phyloP scores from a whole-genome alignment of 1,284 basidiomycete species.

The Neotropicomus parvogracilis region DNA sequence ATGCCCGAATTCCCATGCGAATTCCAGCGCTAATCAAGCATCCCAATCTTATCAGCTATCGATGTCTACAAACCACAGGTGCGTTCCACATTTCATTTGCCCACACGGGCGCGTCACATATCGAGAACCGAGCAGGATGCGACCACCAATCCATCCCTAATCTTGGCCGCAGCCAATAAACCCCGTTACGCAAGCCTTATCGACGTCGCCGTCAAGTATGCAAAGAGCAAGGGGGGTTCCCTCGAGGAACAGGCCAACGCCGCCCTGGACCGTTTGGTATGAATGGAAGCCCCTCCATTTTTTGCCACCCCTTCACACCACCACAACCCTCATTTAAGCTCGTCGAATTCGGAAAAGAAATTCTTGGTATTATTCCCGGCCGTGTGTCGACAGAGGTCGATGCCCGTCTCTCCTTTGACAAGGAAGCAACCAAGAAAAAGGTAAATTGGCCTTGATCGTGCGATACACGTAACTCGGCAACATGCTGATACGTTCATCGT shows the following conservation, averaged over 20 bases:
- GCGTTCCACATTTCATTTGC: slow-evolving; percentile 17
- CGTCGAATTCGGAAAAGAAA: slow-evolving; percentile 96
- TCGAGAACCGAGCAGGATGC: slow-evolving; percentile 57
- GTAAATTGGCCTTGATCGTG: slow-evolving; percentile 31
- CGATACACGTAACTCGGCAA: slow-evolving; percentile 16
- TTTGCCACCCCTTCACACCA: slow-evolving; percentile 11
- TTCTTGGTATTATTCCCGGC: slow-evolving; percentile 93
- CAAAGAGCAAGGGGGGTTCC: slow-evolving; percentile 76
- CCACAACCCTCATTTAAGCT: slow-evolving; percentile 49
- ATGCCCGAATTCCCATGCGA: not conserved
- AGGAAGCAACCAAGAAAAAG: slow-evolving; percentile 87
- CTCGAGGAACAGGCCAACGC: slow-evolving; percentile 69
- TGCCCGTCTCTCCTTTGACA: slow-evolving; percentile 95
- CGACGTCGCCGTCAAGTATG: slow-evolving; percentile 78
- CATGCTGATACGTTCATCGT: slow-evolving; percentile 15
- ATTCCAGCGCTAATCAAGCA: slow-evolving; percentile 7
- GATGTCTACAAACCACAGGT: slow-evolving; percentile 91
- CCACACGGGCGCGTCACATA: slow-evolving; percentile 3
- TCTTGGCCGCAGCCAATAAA: slow-evolving; percentile 92
- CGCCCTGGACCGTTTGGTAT: slow-evolving; percentile 85
- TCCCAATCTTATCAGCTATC: slow-evolving; percentile 54
- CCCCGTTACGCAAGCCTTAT: slow-evolving; percentile 83
- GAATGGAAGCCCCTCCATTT: slow-evolving; percentile 29
- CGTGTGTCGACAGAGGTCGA: slow-evolving; percentile 99
- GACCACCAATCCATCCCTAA: slow-evolving; percentile 92